A percentile compares a stretch with the other conserved stretches of the same genome.
These are phyloP conservation scores for Mycosphaerella arachidis DNA, from an alignment of 2,329 filamentous ascomycete genomes.

Conservation along the genomic window DNA sequence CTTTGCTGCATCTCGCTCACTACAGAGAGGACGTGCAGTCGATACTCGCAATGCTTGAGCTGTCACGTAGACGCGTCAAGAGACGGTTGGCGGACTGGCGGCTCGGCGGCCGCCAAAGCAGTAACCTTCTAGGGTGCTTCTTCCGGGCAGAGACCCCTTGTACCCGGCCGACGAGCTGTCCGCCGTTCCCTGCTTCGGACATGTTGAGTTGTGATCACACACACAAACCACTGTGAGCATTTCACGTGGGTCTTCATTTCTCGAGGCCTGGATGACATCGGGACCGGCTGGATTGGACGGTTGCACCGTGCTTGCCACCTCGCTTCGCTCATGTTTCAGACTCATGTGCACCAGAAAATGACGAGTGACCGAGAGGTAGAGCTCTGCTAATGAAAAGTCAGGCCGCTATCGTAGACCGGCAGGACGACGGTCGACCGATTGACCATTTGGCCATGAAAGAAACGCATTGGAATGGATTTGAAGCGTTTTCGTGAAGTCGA, in stretches of 20 bases:
- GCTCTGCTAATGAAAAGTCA: no score
- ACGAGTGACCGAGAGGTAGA: no score
- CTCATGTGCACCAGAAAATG: neutral
- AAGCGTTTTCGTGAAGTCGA: no score
- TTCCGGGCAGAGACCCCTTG: neutral
- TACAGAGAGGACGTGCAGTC: neutral
- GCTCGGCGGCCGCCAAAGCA: neutral
- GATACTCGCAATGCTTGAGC: neutral
- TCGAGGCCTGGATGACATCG: neutral
- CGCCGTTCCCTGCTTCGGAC: neutral
- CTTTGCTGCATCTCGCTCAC: neutral
- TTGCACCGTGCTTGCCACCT: neutral
- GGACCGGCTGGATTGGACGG: neutral
- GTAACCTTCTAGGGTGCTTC: neutral
- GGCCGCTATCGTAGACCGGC: no score
- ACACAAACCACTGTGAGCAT: neutral
- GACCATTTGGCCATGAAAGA: no score
- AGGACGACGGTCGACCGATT: no score
- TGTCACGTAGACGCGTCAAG: neutral
- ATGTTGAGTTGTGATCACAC: neutral
- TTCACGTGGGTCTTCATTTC: neutral
- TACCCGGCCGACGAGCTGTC: no score
- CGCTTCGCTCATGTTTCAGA: neutral
- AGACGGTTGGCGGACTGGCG: neutral
- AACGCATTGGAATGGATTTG: no score